Evolutionary conservation across 768 basidiomycete genomes (phyloP).

Genomic region (Amanita fuliginea): DNA sequence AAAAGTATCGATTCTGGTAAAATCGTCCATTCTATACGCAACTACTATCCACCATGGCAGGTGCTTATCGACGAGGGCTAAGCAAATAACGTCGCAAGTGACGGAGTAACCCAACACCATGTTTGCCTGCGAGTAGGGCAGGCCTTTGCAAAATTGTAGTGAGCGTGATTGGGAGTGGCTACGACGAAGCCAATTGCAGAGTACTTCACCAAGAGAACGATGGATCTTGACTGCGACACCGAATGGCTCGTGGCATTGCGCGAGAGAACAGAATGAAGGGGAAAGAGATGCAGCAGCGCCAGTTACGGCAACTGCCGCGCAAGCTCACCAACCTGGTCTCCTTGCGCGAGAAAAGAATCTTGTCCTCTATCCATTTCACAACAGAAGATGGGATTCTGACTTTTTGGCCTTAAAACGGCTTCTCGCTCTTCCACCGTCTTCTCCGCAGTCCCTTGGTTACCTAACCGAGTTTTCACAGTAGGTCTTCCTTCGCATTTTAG

Average conservation of each 20-base stretch:
- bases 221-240: no score
- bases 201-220: no score
- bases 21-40: no score
- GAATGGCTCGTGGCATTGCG: no score
- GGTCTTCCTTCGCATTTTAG: neutral
- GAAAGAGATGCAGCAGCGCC: no score
- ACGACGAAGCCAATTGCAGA: no score
- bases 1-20: no score
- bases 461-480: slow-evolving; percentile 68
- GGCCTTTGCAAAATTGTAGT: no score
- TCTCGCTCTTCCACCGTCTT: slow-evolving; percentile 38
- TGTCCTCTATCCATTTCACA: slow-evolving; percentile 64
- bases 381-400: slow-evolving; percentile 72
- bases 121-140: slow-evolving; percentile 57
- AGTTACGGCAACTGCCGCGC: slow-evolving; percentile 44
- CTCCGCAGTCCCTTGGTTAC: slow-evolving; percentile 45
- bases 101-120: slow-evolving; percentile 31
- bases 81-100: neutral
- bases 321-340: slow-evolving; percentile 49
- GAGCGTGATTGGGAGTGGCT: no score
- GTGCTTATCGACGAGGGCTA: slow-evolving; percentile 81
- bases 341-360: slow-evolving; percentile 50
- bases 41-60: no score
- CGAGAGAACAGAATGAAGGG: no score
- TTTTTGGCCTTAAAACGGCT: slow-evolving; percentile 56